Conservation (phyloP, 306 rosid species). For the Medicago ruthenica region DNA sequence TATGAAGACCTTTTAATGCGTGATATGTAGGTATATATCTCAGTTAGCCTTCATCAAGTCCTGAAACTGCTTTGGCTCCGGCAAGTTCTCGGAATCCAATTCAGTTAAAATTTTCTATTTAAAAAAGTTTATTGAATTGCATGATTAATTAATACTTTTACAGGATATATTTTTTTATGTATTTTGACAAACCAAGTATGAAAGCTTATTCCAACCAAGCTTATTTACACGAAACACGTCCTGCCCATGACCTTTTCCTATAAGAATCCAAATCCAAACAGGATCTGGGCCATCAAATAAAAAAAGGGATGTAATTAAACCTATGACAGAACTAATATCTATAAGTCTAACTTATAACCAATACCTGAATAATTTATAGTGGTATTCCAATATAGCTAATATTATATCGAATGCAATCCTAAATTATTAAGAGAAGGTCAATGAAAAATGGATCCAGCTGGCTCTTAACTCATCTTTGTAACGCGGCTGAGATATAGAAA, state of each 20-base stretch:
- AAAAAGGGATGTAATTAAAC: neutral
- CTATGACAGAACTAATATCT: neutral
- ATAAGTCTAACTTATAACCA: neutral
- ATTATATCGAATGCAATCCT: neutral
- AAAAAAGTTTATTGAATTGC: no score
- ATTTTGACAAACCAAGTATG: neutral
- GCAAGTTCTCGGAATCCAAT: no score
- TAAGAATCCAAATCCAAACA: constrained; percentile 7
- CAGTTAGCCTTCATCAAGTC: no score
- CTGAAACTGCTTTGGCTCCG: no score
- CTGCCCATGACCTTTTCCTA: neutral
- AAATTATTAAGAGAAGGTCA: constrained; percentile 11
- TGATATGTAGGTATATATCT: no score
- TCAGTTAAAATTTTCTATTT: no score
- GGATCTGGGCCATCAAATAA: neutral
- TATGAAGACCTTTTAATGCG: no score
- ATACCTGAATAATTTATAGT: neutral
- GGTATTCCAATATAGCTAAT: neutral
- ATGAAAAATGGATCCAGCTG: constrained; percentile 9
- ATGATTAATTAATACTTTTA: no score
- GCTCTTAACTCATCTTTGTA: constrained; percentile 5
- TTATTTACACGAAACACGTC: constrained; percentile 1
- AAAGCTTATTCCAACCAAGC: neutral
- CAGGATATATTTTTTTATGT: neutral
- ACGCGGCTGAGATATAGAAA: neutral